A percentile compares a stretch with the other conserved stretches of the same genome.
These are phyloP conservation scores for Aspergillus olivimuriae DNA, from an alignment of 495 filamentous ascomycete genomes.

Conservation along the genomic window DNA sequence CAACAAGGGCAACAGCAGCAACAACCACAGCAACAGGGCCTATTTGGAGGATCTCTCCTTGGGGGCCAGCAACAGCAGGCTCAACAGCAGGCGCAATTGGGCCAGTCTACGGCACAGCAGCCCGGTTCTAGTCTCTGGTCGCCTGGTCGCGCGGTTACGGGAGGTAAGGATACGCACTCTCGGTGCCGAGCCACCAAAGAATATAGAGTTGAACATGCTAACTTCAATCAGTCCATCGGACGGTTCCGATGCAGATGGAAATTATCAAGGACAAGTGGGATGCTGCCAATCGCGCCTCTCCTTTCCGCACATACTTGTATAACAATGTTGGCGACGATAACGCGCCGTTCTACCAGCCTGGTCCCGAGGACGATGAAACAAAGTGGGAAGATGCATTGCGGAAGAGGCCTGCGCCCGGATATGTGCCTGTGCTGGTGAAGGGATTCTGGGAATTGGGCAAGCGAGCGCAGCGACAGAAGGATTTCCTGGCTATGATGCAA, in stretches of 20 bases:
- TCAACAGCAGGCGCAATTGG: constrained; percentile 33
- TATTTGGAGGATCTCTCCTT: constrained; percentile 28
- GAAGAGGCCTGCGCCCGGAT: constrained; percentile 71
- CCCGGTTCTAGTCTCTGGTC: constrained; percentile 43
- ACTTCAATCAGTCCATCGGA: constrained; percentile 53
- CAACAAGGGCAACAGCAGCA: constrained; percentile 18
- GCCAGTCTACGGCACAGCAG: constrained; percentile 25
- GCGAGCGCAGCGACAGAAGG: constrained; percentile 70
- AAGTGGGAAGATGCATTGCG: constrained; percentile 93
- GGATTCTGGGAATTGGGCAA: constrained; percentile 67
- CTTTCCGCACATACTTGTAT: constrained; percentile 89
- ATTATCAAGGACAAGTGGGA: constrained; percentile 81
- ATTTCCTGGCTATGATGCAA: constrained; percentile 66
- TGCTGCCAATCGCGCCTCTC: constrained; percentile 59
- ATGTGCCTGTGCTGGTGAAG: constrained; percentile 65
- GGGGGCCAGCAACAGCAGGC: constrained; percentile 32
- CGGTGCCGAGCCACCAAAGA: too few relatives aligned
- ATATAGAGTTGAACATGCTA: not conserved
- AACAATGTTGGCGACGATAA: constrained; percentile 76
- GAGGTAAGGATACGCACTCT: constrained; percentile 19
- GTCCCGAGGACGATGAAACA: constrained; percentile 65
- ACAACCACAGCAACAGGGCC: constrained; percentile 18
- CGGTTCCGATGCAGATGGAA: constrained; percentile 77
- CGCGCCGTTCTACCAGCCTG: constrained; percentile 76
- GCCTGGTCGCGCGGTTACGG: constrained; percentile 41